Base-by-base conservation (phyloP, 164 flowering plant genomes). In the Nymphaea thermarum region DNA sequence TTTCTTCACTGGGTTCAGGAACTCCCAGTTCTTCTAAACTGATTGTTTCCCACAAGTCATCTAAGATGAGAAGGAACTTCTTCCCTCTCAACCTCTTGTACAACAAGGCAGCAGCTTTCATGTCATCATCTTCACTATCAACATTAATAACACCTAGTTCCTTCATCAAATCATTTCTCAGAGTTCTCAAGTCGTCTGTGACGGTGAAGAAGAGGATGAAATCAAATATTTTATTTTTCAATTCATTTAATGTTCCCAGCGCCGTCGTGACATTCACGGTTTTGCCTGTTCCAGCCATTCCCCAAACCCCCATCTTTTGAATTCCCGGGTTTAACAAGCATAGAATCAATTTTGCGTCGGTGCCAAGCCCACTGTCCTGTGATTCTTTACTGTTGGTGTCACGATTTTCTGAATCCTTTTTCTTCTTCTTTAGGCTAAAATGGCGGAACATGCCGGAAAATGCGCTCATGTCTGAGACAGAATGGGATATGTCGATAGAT, bases 161-260 rank as follows among this genome's bases (percentile, higher is more conserved):
- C 7, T 43, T 18, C 6, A 44, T 45, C 16, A 71, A 65, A 14
- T 51, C 71, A 0, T 41, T n/a, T 60, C 71, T 73, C 60, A 75
- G 10, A 65, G 45, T 75, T 42, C 51, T 63, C 14, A 65, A 7
- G 51, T 59, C 43, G 43, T 36, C n/a, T 12, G 64, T 62, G n/a
- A 68, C 66, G 7, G 61, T 67, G 8, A 75, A 65, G 65, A 47
- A 75, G 16, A 75, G 69, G 68, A 69, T 75, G 42, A 65, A 6
- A 2, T 66, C 64, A 70, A 76, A 76, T 63, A 72, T 62, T 60
- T 72, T 64, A 17, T 5, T n/a, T 36, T 69, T 63, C 6, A 64
- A 57, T 42, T 42, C 60, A 41, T 14, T 5, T 14, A 47, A 6
- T 2, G 55, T 12, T 12, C 69, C 53, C 5, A 69, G 69, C 47